Base-by-base conservation (phyloP, 2,329 filamentous ascomycete genomes). In the Penicillium psychrosexuale region DNA sequence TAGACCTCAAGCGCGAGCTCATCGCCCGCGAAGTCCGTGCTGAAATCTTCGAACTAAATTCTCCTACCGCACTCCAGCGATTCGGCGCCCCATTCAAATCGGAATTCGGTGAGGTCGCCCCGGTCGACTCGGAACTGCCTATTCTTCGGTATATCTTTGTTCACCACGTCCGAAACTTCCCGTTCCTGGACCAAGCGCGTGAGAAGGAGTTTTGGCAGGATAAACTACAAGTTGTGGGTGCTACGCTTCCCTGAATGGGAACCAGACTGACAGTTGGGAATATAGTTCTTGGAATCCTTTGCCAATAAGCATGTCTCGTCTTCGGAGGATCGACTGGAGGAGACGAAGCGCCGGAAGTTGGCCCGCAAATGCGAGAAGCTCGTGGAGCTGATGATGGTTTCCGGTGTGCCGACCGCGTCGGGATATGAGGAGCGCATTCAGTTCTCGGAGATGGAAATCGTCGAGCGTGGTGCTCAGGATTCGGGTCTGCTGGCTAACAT, bases 191-290 rank as follows among this genome's bases (percentile, higher is more conserved):
- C 75, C 91, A 96, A 80, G 94, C 94, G 22, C 88, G 85, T 69
- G 94, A 99, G 82, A 96, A 97, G 82, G 94, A 99, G 76, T 99
- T 99, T 69, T 99, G 94, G 94, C 94, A 99, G 77, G 91, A 97
- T 71, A 97, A 96, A 74, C 79, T 99, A 57, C 94, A 99, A 79
- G 84, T 92, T 70, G 90, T 96, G 77, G 64, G 89, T 86, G 9
- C 36, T 15, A 43, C 39, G 19, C 58, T 17, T 37, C 36, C 31
- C n/a, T n/a, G 8, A 5, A 8, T 42, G n/a, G 27, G 27, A n/a
- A 31, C 40, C 28, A 36, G 43, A 36, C 47, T 61, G 42, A 63
- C 54, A 39, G 30, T 43, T 38, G 8, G 17, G 3, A 7, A 15
- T 34, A 19, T 66, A 95, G 90, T 99, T 99, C 69, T 82, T 99